Base-by-base conservation (phyloP, 1,284 basidiomycete species). In the Entoloma clypeatum region DNA sequence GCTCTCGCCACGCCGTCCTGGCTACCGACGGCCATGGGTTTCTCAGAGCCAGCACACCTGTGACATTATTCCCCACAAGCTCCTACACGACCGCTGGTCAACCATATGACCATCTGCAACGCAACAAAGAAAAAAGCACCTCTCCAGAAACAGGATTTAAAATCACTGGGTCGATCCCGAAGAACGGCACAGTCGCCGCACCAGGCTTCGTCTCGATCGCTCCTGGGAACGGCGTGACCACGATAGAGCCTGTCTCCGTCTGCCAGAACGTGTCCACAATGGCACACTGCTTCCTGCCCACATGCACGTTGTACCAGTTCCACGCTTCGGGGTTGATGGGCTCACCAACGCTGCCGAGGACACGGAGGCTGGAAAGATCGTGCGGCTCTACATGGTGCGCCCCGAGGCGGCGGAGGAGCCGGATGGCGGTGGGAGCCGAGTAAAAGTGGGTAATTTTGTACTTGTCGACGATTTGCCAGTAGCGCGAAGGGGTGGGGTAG, bases 321-420 rank as follows among this genome's bases (percentile, higher is more conserved):
- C 96, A 98, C 3, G 95, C 96, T 64, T 98, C 95, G 19, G 95
- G 94, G 69, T 98, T 98, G 74, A 99, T 98, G 4, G 96, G 96
- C 70, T 99, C 95, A 40, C 95, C 96, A 41, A 99, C 95, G 44
- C 77, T 84, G 22, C 95, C 95, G 27, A 99, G 74, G 14, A 96
- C 87, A 47, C 95, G 83, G 46, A 99, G 68, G 23, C 79, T 80
- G 53, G 75, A 81, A 24, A 98, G 76, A 63, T 98, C 92, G 67
- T 94, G 77, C 26, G 78, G 72, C 60, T 90, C 75, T 50, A 95
- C 90, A 61, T 93, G 86, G 45, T 94, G 84, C 52, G 85, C 78
- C 40, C 95, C 95, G 38, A 96, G 78, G 33, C 69, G 61, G 55
- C 94, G 86, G 43, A 99, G 75, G 36, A 98, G 78, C 50, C 95